Conservation (phyloP, 352 stramenopile species). For the Proteromonas lacertae region DNA sequence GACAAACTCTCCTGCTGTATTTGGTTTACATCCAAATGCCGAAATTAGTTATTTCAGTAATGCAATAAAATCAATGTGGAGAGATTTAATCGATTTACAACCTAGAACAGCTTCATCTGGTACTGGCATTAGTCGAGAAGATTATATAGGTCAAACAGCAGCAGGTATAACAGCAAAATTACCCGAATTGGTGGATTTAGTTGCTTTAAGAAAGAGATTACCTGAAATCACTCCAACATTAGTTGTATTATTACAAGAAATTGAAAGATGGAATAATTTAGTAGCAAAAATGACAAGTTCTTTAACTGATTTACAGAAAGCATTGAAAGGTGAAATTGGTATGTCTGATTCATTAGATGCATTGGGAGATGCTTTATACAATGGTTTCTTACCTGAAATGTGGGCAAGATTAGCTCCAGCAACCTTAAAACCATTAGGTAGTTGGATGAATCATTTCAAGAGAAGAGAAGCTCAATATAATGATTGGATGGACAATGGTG, state of each 20-base stretch:
- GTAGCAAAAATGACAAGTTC: constrained; percentile 11
- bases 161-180: constrained; percentile 50
- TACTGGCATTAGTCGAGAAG: constrained; percentile 45
- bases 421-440: constrained; percentile 66
- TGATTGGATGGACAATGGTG: constrained; percentile 40
- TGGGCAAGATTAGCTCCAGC: constrained; percentile 41
- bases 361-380: constrained; percentile 50
- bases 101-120: constrained; percentile 22
- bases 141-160: constrained; percentile 46
- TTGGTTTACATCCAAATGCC: constrained; percentile 69
- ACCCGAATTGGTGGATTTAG: constrained; percentile 15
- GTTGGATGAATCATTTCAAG: constrained; percentile 70
- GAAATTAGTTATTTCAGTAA: constrained; percentile 81
- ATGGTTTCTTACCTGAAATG: constrained; percentile 53
- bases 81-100: constrained; percentile 56
- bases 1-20: constrained; percentile 62
- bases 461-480: constrained; percentile 46
- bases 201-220: constrained; percentile 7
- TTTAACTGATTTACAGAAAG: constrained; percentile 48
- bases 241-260: constrained; percentile 62
- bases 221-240: not conserved
- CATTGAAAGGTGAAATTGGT: constrained; percentile 60
- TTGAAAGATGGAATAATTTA: constrained; percentile 68
- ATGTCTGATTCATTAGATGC: constrained; percentile 74
- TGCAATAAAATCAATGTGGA: constrained; percentile 63